phyloP scores from a whole-genome alignment of 805 yeast species.

The Pichia ethanolica region DNA sequence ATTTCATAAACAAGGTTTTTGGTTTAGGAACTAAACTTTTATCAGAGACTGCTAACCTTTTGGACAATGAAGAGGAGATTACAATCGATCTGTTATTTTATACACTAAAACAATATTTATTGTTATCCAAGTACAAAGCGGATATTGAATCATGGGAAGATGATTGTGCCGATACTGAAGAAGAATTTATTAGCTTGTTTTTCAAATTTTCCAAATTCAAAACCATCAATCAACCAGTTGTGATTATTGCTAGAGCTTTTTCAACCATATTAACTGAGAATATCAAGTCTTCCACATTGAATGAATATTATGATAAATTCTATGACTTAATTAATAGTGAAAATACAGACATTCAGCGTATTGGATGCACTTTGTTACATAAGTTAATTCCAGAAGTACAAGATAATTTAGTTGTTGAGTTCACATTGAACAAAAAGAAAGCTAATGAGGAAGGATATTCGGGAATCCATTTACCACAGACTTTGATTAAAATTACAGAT shows the following conservation, averaged over 20 bases:
- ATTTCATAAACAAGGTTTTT: constrained; percentile 25
- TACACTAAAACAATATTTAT: constrained; percentile 37
- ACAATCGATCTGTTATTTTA: constrained; percentile 37
- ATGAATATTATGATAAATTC: constrained; percentile 29
- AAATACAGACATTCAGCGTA: constrained; percentile 36
- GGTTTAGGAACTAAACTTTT: constrained; percentile 33
- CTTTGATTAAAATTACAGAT: constrained; percentile 31
- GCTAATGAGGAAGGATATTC: constrained; percentile 23
- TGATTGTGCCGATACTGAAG: constrained; percentile 29
- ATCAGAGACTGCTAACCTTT: constrained; percentile 38
- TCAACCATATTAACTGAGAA: constrained; percentile 12
- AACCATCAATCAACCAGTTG: constrained; percentile 25
- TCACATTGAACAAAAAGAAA: constrained; percentile 42
- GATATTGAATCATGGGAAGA: constrained; percentile 32
- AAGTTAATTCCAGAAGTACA: constrained; percentile 39
- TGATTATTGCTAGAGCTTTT: constrained; percentile 31
- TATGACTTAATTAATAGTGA: constrained; percentile 25
- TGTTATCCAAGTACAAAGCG: constrained; percentile 23
- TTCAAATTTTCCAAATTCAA: constrained; percentile 11
- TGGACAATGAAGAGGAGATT: constrained; percentile 18
- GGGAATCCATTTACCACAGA: constrained; percentile 33
- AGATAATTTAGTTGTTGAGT: constrained; percentile 55
- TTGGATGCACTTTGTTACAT: constrained; percentile 34
- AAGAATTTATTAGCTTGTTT: constrained; percentile 38
- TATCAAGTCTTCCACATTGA: constrained; percentile 28